Evolutionary conservation across 441 rosid genomes (phyloP), one percentile per base, ranked within the genome.

Genomic region (Mallotus japonicus): DNA sequence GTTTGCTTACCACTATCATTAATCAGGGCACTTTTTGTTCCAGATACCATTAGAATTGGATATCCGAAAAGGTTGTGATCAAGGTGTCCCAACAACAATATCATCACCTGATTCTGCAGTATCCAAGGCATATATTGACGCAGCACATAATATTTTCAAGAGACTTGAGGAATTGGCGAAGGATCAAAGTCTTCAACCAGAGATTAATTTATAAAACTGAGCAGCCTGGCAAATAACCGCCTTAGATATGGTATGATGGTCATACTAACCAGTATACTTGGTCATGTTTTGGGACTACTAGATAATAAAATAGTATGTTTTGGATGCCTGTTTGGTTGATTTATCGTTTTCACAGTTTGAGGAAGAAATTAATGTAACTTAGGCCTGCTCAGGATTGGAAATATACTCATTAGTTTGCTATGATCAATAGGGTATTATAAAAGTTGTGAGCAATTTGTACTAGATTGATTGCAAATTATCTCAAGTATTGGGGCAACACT

Each of bases 21-120:
- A 11, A 12, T 73, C 61, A 11, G 61, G 50, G 9, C 37, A 32
- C 57, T 59, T 73, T 11, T 20, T 62, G 32, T 65, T 75, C 51
- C 88, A 95, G 99, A 91, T 93, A 84, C 97, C 99, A 10, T 55
- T 92, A 71, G 96, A 92, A 85, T 79, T 85, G 79, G 89, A 79
- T 16, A 82, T 93, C 69, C 85, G 93, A 78, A 87, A 87, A 83
- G 87, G 99, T 42, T 79, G 79, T 55, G 97, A 94, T 72, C 89
- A 91, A 51, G 99, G 98, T 71, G 73, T 87, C 54, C 95, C 98
- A 8, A 76, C 90, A 62, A 89, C 90, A 34, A 66, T 90, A 67
- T 89, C 97, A 55, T 83, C 92, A 56, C 95, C 97, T 50, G 89
- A 85, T 65, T 90, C 96, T 37, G 75, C 57, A 34, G 92, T 90